Base-by-base conservation (phyloP, 23 red algal genomes). In the Gracilariopsis chorda region DNA sequence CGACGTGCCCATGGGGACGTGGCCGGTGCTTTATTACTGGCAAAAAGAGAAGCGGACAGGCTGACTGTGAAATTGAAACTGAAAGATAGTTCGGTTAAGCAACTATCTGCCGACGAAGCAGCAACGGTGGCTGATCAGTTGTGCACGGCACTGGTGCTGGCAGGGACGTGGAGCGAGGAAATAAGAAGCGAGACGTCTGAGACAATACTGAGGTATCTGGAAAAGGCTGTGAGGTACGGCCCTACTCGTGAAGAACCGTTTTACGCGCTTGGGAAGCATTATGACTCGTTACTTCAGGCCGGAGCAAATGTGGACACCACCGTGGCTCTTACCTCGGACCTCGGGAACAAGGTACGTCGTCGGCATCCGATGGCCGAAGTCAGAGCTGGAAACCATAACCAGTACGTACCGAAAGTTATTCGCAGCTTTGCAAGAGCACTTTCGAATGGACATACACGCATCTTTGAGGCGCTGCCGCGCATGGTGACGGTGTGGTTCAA, bases 401-500 rank as follows among this genome's bases (percentile, higher is more conserved):
- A 91, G 3, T 94, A 94, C 56, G 63, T 77, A 14, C 75, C 90
- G 36, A 34, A 33, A 29, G 77, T 91, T 35, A 59, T 97, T 10
- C 58, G 84, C n/a, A 89, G 91, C 14, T 98, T 91, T 90, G 58
- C 93, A 43, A 52, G 63, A 30, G 88, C 96, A 14, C 23, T 98
- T 45, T 81, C 63, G 14, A 75, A 92, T 33, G 88, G 93, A 0
- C 43, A 73, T 46, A 68, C 37, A 28, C 77, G 94, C 27, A 78
- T 98, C 17, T 95, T 87, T 90, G 88, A 98, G 43, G 87, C 90
- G 56, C 51, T 99, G 6, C 93, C 97, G 9, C 74, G 97, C 11
- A 80, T 99, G 42, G 29, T 99, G 23, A 99, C 93, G 1, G 64
- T 99, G 0, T 95, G 93, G 93, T 95, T 99, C 68, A 80, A 96